These are phyloP conservation scores for Leishmania major DNA, from an alignment of 208 protist genomes.

Conservation along the genomic window DNA sequence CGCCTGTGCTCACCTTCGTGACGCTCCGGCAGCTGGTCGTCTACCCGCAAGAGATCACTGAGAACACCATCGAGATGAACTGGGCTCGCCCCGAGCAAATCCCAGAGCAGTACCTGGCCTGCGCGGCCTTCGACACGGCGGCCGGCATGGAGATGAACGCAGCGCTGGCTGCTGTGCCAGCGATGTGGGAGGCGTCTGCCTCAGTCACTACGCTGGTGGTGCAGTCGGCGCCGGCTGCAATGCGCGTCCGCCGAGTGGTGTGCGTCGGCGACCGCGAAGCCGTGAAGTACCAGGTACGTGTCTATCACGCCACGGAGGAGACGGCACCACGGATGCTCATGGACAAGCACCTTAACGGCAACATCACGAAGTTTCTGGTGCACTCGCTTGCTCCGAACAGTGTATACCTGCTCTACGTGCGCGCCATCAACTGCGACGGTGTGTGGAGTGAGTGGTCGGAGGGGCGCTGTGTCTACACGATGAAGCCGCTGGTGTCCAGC, in stretches of 20 bases:
- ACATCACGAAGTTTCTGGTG: constrained; percentile 41
- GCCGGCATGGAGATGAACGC: neutral
- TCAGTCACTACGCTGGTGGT: neutral
- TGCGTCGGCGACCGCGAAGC: constrained; percentile 26
- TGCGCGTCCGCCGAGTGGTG: neutral
- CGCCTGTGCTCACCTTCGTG: constrained; percentile 52
- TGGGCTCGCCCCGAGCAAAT: constrained; percentile 77
- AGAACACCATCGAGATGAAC: constrained; percentile 64
- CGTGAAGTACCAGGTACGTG: constrained; percentile 44
- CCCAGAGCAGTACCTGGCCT: constrained; percentile 33
- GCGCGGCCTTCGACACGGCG: constrained; percentile 1
- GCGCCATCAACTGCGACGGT: constrained; percentile 59
- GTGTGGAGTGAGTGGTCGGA: constrained; percentile 90
- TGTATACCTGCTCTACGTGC: constrained; percentile 65
- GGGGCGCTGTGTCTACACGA: constrained; percentile 82
- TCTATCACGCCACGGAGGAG: constrained; percentile 35
- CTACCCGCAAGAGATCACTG: constrained; percentile 67
- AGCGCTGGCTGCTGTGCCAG: neutral
- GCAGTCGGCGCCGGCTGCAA: neutral
- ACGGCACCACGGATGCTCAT: constrained; percentile 37
- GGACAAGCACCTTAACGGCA: constrained; percentile 66
- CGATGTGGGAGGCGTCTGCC: neutral
- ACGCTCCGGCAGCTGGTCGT: constrained; percentile 70
- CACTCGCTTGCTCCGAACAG: constrained; percentile 66
- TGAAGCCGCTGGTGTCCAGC: constrained; percentile 67